A percentile compares a stretch with the other conserved stretches of the same genome.
phyloP scores from a whole-genome alignment of 306 rosid genomes.

The Alnus glutinosa region DNA sequence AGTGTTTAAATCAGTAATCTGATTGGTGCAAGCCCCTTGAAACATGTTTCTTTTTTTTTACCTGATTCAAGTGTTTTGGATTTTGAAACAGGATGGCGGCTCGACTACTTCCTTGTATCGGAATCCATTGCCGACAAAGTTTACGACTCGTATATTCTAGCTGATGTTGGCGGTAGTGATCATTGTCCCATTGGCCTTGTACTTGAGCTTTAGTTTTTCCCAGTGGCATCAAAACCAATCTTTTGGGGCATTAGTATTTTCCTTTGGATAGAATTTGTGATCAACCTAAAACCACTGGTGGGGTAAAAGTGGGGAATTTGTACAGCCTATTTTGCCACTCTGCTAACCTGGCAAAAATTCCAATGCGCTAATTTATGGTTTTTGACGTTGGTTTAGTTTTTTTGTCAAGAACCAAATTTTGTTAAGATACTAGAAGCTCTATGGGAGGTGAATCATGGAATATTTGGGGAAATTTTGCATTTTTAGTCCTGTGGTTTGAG shows the following conservation, averaged over 20 bases:
- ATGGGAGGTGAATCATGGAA: neutral
- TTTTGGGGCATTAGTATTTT: constrained; percentile 7
- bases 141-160: constrained; percentile 84
- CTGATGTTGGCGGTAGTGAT: constrained; percentile 85
- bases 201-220: constrained; percentile 46
- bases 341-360: neutral
- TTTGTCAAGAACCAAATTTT: neutral
- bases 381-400: neutral
- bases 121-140: constrained; percentile 74
- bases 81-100: constrained; percentile 82
- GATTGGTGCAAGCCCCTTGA: neutral
- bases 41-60: neutral
- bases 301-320: neutral
- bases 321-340: neutral
- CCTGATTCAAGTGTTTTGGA: constrained; percentile 20
- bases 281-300: neutral
- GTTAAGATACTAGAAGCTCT: neutral
- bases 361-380: neutral
- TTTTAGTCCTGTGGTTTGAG: too few species aligned
- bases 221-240: neutral
- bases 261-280: constrained; percentile 13
- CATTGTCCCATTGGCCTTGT: constrained; percentile 89
- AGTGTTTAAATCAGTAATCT: neutral
- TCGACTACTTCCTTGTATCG: constrained; percentile 92
- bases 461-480: neutral